Conservation (phyloP, 2,329 filamentous ascomycete genomes). For the Chaetomiaceae sp. region DNA sequence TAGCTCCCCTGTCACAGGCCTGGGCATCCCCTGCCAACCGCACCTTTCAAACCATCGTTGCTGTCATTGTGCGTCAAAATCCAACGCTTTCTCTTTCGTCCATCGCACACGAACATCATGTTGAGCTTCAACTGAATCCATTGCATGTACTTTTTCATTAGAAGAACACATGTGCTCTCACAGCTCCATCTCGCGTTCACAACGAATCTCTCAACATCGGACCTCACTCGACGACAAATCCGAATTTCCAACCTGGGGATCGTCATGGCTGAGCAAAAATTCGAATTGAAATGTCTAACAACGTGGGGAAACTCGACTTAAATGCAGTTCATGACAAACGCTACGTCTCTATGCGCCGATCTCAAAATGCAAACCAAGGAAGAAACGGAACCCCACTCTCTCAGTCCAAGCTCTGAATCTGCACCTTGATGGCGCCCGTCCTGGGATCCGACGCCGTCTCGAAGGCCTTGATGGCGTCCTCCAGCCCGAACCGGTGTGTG, state of each 20-base stretch:
- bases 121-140: no score
- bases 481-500: slow-evolving; percentile 80
- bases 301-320: neutral
- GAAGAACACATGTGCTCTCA: no score
- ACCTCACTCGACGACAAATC: neutral
- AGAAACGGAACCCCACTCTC: neutral
- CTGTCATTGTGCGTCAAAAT: neutral
- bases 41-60: neutral
- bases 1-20: neutral
- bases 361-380: slow-evolving; percentile 8
- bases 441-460: slow-evolving; percentile 81
- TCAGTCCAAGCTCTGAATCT: slow-evolving; percentile 71
- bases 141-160: no score
- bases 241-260: neutral
- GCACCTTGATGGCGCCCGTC: slow-evolving; percentile 96
- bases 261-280: no score
- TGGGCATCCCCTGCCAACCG: no score
- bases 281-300: neutral
- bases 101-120: no score
- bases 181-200: no score
- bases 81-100: neutral
- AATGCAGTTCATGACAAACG: neutral
- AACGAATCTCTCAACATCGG: no score
- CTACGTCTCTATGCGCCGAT: slow-evolving; percentile 6
- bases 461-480: slow-evolving; percentile 86